Conservation (phyloP, 352 stramenopile species). For the Phytophthora lateralis region DNA sequence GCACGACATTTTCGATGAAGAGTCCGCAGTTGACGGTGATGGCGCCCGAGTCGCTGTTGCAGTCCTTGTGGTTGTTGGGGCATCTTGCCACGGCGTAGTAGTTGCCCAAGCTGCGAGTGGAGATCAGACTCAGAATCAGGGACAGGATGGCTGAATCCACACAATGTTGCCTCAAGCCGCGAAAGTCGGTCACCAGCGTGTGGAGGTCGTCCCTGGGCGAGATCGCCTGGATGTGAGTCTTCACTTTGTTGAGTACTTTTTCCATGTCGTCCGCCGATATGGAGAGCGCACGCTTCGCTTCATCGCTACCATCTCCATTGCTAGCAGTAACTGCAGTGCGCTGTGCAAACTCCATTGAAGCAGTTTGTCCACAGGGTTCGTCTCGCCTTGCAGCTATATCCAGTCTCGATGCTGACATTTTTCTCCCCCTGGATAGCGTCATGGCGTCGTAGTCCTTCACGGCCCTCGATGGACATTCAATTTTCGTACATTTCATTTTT, state of each 20-base stretch:
- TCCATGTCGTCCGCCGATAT: constrained; percentile 15
- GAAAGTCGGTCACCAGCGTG: constrained; percentile 45
- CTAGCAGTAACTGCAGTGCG: neutral
- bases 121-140: constrained; percentile 68
- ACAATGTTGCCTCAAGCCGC: too few relatives aligned
- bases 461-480: constrained; percentile 3
- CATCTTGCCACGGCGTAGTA: constrained; percentile 58
- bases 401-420: neutral
- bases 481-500: constrained; percentile 29
- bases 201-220: constrained; percentile 9
- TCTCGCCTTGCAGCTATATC: neutral
- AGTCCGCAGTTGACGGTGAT: constrained; percentile 68
- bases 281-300: constrained; percentile 2
- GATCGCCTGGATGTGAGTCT: constrained; percentile 10
- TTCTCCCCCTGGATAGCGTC: neutral
- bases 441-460: neutral
- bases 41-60: constrained; percentile 41
- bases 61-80: constrained; percentile 33
- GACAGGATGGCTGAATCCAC: too few relatives aligned
- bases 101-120: constrained; percentile 57
- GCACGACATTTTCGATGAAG: constrained; percentile 65
- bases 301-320: neutral
- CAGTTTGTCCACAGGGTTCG: neutral
- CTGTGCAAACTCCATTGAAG: neutral
- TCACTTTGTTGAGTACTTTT: constrained; percentile 9